These are phyloP conservation scores for Pestalotiopsis sp. DNA, from an alignment of 2,329 filamentous ascomycete genomes.

Conservation along the genomic window DNA sequence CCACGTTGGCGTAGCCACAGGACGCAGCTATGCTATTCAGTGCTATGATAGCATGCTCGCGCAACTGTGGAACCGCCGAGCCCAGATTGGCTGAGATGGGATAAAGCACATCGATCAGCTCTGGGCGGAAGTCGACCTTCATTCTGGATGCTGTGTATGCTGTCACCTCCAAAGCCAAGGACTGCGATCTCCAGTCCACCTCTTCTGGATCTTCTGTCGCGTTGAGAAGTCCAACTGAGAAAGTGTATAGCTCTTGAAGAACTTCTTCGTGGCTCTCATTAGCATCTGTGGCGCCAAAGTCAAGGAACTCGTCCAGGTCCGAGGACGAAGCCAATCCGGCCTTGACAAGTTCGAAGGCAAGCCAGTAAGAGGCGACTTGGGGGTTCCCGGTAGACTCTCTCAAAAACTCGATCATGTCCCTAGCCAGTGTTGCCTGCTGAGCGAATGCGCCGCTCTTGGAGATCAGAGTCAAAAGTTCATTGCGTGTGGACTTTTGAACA, in stretches of 20 bases:
- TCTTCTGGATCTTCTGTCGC: slow-evolving; percentile 51
- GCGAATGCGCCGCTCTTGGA: slow-evolving; percentile 57
- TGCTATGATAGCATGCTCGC: slow-evolving; percentile 80
- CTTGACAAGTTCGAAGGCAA: slow-evolving; percentile 73
- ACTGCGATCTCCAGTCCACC: slow-evolving; percentile 72
- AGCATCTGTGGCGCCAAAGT: slow-evolving; percentile 46
- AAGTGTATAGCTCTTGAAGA: slow-evolving; percentile 69
- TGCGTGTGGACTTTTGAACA: slow-evolving; percentile 66
- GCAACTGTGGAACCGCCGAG: slow-evolving; percentile 67
- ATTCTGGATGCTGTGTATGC: slow-evolving; percentile 74
- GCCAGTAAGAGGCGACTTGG: slow-evolving; percentile 77
- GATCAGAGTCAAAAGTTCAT: slow-evolving; percentile 61
- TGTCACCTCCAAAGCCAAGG: slow-evolving; percentile 79
- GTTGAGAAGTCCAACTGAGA: slow-evolving; percentile 65
- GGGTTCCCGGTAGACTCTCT: slow-evolving; percentile 59
- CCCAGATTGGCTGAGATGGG: slow-evolving; percentile 89
- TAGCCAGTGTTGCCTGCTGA: slow-evolving; percentile 62
- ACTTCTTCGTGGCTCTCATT: slow-evolving; percentile 47
- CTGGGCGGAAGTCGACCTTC: slow-evolving; percentile 71
- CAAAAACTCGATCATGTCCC: slow-evolving; percentile 66
- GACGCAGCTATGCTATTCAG: slow-evolving; percentile 78
- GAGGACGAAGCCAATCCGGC: slow-evolving; percentile 52
- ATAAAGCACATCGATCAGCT: slow-evolving; percentile 90
- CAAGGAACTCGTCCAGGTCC: slow-evolving; percentile 69
- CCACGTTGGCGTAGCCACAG: slow-evolving; percentile 75